A percentile compares a stretch with the other conserved stretches of the same genome.
Evolutionary conservation across 805 yeast species (phyloP).

Genomic region (Myxozyma neotropica): DNA sequence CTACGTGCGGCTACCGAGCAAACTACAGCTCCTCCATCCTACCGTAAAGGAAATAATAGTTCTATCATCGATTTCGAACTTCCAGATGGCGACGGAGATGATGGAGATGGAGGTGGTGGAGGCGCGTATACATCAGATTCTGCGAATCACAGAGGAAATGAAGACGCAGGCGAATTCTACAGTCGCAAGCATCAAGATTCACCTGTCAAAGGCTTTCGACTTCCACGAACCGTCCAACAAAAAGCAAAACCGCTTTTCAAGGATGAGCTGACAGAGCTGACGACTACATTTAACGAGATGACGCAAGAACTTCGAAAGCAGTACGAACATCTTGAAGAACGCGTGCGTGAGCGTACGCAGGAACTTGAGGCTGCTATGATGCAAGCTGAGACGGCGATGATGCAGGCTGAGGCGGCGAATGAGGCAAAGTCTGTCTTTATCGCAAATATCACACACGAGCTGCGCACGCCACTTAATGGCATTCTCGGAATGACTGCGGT

Average conservation of each 20-base stretch:
- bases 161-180: too few relatives aligned
- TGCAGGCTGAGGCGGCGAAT: constrained; percentile 67
- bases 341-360: constrained; percentile 81
- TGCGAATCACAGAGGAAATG: too few relatives aligned
- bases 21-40: constrained; percentile 41
- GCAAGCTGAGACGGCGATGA: constrained; percentile 48
- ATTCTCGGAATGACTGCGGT: constrained; percentile 94
- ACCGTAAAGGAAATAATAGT: not conserved
- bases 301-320: constrained; percentile 83
- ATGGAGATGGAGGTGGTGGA: constrained; percentile 3
- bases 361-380: constrained; percentile 67
- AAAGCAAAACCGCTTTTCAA: constrained; percentile 44
- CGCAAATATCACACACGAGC: constrained; percentile 90
- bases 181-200: not conserved
- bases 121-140: not conserved
- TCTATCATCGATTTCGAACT: not conserved
- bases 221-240: constrained; percentile 29
- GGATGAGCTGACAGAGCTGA: constrained; percentile 86
- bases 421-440: constrained; percentile 94
- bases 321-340: constrained; percentile 80
- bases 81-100: not conserved
- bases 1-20: constrained; percentile 82
- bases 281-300: constrained; percentile 90
- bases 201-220: constrained; percentile 12
- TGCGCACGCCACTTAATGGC: constrained; percentile 94